phyloP scores from a whole-genome alignment of 2,329 filamentous ascomycete species.

The Penicillium sp. region DNA sequence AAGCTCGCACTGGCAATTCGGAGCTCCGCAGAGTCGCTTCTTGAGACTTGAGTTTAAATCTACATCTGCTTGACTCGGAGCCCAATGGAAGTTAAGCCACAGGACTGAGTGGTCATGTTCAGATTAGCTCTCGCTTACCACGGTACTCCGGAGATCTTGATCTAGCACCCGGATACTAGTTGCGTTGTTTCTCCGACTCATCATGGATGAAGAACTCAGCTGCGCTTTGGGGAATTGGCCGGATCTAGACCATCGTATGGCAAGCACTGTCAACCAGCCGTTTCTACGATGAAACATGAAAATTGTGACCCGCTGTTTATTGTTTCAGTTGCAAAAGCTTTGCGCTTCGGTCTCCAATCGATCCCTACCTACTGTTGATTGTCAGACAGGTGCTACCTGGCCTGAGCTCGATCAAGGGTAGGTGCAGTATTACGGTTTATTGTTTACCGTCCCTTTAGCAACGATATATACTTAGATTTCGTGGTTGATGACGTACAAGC shows the following conservation, averaged over 20 bases:
- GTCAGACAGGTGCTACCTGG: background rate
- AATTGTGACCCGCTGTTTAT: background rate
- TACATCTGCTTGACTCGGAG: background rate
- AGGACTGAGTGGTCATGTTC: background rate
- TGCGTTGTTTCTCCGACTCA: background rate
- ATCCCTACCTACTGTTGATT: background rate
- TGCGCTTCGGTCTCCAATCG: slow-evolving; percentile 1
- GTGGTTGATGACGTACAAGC: background rate
- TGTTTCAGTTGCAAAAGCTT: slow-evolving; percentile 13
- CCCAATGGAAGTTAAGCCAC: background rate
- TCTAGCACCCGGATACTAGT: background rate
- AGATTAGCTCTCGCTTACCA: background rate
- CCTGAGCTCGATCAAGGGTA: background rate
- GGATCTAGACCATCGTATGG: background rate
- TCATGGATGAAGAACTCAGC: background rate
- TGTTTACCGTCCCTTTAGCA: background rate
- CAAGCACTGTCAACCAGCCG: background rate
- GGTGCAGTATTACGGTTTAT: background rate
- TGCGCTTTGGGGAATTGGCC: background rate
- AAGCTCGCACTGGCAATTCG: background rate
- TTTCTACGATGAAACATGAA: slow-evolving; percentile 1
- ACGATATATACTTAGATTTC: background rate
- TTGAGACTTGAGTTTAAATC: background rate
- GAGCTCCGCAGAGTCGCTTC: background rate
- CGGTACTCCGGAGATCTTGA: background rate